Percentiles rank a stretch among this genome's conserved stretches.
Conservation (phyloP, 352 stramenopile species). For the Blastocystis sp. region DNA sequence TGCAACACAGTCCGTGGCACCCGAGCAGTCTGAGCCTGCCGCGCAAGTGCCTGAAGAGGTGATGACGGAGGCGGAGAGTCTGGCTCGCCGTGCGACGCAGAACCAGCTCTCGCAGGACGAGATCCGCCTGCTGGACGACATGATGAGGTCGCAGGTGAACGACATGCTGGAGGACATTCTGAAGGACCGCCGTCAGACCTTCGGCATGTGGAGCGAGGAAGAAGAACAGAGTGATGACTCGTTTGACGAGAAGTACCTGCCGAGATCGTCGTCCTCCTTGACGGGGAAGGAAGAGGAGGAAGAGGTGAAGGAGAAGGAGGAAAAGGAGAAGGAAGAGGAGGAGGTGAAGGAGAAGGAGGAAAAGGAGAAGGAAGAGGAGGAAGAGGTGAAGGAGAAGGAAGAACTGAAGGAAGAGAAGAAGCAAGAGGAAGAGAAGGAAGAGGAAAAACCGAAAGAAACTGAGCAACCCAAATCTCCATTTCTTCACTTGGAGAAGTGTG, state of each 20-base stretch:
- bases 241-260: slow-evolving; percentile 70
- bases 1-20: no score
- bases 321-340: neutral
- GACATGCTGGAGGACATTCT: slow-evolving; percentile 69
- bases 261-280: neutral
- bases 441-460: neutral
- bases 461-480: neutral
- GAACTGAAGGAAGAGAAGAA: slow-evolving; percentile 30
- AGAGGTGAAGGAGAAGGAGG: neutral
- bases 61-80: neutral
- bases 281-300: neutral
- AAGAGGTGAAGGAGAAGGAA: neutral
- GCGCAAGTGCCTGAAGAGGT: neutral
- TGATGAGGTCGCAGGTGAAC: slow-evolving; percentile 58
- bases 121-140: slow-evolving; percentile 7
- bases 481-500: neutral
- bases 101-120: slow-evolving; percentile 25
- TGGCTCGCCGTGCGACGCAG: neutral
- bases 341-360: neutral
- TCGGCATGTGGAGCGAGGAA: slow-evolving; percentile 8
- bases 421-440: neutral
- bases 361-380: neutral
- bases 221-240: slow-evolving; percentile 33
- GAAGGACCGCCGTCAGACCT: slow-evolving; percentile 26
- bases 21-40: no score